Evolutionary conservation across 2,329 filamentous ascomycete genomes (phyloP).

Genomic region (Truncatella angustata): DNA sequence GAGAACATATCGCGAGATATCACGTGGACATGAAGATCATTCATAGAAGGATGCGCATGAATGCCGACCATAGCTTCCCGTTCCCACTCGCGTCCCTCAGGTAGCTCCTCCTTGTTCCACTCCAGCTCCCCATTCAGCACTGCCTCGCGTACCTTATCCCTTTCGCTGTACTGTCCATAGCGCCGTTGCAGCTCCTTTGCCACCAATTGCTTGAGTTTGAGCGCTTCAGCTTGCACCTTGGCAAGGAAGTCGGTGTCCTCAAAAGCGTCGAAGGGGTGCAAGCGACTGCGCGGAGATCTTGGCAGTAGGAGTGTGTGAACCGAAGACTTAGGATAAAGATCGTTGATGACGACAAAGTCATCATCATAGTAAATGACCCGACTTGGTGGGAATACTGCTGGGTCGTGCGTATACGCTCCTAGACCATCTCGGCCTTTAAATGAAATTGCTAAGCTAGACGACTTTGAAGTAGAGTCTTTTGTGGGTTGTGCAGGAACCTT

Average conservation of each 20-base stretch:
- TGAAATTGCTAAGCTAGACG: constrained; percentile 6
- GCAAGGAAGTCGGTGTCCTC: constrained; percentile 67
- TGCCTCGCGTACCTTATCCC: constrained; percentile 64
- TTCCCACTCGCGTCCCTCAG: constrained; percentile 74
- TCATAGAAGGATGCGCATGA: constrained; percentile 89
- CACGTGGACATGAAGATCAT: constrained; percentile 86
- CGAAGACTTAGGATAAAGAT: constrained; percentile 81
- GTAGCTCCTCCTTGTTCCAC: constrained; percentile 48
- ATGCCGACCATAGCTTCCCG: constrained; percentile 74
- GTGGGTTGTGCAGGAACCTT: constrained; percentile 28
- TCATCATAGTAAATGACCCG: constrained; percentile 64
- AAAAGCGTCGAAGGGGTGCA: constrained; percentile 78
- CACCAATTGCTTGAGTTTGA: constrained; percentile 61
- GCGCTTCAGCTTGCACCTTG: constrained; percentile 59
- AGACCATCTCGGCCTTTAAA: constrained; percentile 58
- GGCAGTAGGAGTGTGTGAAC: constrained; percentile 89
- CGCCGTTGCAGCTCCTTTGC: constrained; percentile 71
- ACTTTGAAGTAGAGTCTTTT: constrained; percentile 13
- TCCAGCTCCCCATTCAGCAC: constrained; percentile 60
- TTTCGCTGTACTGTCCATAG: constrained; percentile 61
- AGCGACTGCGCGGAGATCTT: constrained; percentile 55
- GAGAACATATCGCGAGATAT: constrained; percentile 78
- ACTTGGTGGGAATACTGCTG: constrained; percentile 55
- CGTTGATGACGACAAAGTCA: constrained; percentile 75
- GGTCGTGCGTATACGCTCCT: constrained; percentile 63